Evolutionary conservation across 345 rosid species (phyloP).

Genomic region (thale cress (Arabidopsis thaliana)): TAIR10.1 NC_003074.8:2837501-2838000

Average conservation of each 20-base stretch:
- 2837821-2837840: slow-evolving; percentile 76
- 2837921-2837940: slow-evolving; percentile 16
- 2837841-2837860: slow-evolving; percentile 70
- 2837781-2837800: slow-evolving; percentile 93
- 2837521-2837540: not conserved
- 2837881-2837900: slow-evolving; percentile 56
- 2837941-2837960: slow-evolving; percentile 35
- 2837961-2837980: not conserved
- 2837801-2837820: slow-evolving; percentile 95
- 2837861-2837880: slow-evolving; percentile 71
- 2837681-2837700: slow-evolving; percentile 58
- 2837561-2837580: slow-evolving; percentile 8
- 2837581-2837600: not conserved
- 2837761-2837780: slow-evolving; percentile 70
- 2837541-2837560: slow-evolving; percentile 21
- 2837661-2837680: slow-evolving; percentile 20
- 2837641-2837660: slow-evolving; percentile 6
- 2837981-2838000: not conserved
- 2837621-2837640: not conserved
- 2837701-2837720: slow-evolving; percentile 95
- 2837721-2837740: slow-evolving; percentile 87
- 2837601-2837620: slow-evolving; percentile 15
- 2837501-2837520: slow-evolving; percentile 3
- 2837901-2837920: slow-evolving; percentile 23
- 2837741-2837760: slow-evolving; percentile 75